These are phyloP conservation scores for Trametes villosa DNA, from an alignment of 768 basidiomycete genomes.

Conservation along the genomic window DNA sequence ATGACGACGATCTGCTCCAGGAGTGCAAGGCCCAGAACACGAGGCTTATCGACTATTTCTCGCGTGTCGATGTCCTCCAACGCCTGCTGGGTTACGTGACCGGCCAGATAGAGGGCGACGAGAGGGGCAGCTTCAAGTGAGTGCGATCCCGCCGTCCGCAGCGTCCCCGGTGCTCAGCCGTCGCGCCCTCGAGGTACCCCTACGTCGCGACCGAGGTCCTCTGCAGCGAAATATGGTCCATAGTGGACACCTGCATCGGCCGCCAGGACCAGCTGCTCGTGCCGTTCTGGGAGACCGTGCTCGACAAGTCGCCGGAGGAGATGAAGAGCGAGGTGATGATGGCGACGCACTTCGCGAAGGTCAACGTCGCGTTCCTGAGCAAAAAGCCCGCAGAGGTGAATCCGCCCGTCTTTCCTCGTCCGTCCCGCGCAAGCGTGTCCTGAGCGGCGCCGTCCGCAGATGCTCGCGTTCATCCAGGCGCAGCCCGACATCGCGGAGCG, in stretches of 20 bases:
- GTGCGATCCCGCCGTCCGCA: conserved; percentile 34
- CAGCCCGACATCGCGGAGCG: conserved; percentile 83
- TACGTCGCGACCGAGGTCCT: conserved; percentile 93
- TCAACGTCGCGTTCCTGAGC: conserved; percentile 84
- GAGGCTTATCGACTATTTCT: conserved; percentile 85
- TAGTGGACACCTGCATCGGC: conserved; percentile 86
- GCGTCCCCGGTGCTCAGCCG: conserved; percentile 18
- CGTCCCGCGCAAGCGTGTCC: conserved; percentile 35
- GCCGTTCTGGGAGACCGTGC: conserved; percentile 91
- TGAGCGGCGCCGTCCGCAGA: conserved; percentile 55
- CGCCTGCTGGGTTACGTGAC: conserved; percentile 84
- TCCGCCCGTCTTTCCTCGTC: conserved; percentile 33
- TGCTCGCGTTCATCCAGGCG: conserved; percentile 88
- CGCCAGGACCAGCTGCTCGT: conserved; percentile 71
- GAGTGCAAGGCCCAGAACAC: conserved; percentile 97
- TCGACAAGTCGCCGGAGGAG: conserved; percentile 80
- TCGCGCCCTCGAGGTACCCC: conserved; percentile 66
- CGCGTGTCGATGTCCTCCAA: conserved; percentile 78
- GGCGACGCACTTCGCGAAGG: conserved; percentile 93
- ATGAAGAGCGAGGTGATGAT: conserved; percentile 88
- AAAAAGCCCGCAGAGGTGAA: conserved; percentile 90
- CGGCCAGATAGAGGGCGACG: conserved; percentile 82
- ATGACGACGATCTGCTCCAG: conserved; percentile 91
- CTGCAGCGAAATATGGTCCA: conserved; percentile 94
- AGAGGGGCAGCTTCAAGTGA: conserved; percentile 81